A percentile compares a stretch with the other conserved stretches of the same genome.
Conservation (phyloP, 345 rosid genomes). For the Alliaria petiolata region DNA sequence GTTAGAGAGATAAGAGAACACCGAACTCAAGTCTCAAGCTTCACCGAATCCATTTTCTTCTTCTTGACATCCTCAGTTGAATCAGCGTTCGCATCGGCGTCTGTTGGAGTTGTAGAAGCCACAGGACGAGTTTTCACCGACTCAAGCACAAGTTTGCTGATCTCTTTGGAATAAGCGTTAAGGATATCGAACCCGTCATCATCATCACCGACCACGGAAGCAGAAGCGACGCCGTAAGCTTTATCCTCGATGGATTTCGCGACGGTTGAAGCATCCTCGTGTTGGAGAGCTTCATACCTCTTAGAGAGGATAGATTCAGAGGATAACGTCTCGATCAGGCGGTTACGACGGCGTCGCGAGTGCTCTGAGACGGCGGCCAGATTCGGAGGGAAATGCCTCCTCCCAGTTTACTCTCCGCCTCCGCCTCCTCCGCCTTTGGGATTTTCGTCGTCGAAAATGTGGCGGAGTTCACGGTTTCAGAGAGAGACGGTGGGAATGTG, state of each 20-base stretch:
- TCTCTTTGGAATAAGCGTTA: constrained; percentile 70
- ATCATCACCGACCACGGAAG: constrained; percentile 42
- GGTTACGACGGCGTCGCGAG: constrained; percentile 70
- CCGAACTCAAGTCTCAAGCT: not conserved
- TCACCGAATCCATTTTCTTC: not conserved
- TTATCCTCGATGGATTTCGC: constrained; percentile 64
- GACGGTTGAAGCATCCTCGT: constrained; percentile 49
- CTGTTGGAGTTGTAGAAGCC: no score
- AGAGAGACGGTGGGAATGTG: not conserved
- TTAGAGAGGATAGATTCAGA: constrained; percentile 63
- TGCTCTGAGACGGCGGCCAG: constrained; percentile 82
- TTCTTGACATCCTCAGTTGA: not conserved
- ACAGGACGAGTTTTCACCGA: constrained; percentile 2
- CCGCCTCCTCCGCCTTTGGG: not conserved
- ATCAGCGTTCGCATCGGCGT: not conserved
- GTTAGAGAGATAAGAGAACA: not conserved
- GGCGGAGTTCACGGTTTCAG: not conserved
- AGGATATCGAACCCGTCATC: constrained; percentile 81
- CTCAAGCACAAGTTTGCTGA: constrained; percentile 76
- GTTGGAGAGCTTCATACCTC: constrained; percentile 60
- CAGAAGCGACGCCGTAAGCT: constrained; percentile 49
- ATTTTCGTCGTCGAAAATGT: not conserved
- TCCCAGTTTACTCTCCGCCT: constrained; percentile 17
- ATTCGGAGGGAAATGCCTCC: constrained; percentile 44
- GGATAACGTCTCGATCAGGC: constrained; percentile 67